Evolutionary conservation across 140 eudicot species (phyloP), one percentile per base, ranked within the genome.

Genomic region (Stevia rebaudiana): DNA sequence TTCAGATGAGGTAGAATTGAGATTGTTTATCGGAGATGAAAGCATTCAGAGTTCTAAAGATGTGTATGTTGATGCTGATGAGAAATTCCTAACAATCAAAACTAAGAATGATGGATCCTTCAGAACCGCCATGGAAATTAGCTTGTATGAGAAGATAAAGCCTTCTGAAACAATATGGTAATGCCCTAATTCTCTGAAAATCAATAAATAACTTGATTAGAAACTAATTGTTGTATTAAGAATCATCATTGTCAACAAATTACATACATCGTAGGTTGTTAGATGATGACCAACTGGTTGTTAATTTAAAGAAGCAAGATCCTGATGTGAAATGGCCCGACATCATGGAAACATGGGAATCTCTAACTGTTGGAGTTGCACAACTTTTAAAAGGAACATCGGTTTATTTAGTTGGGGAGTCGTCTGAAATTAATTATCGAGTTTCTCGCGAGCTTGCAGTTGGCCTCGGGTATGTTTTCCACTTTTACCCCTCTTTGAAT

Each of bases 131-230:
- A 75, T 92, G 84, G 96, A 88, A 63, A 80, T 91, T 10, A 64
- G 68, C 54, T 85, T 92, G 33, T 92, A 85, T 71, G 95, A 80
- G 7, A 88, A 74, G 81, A 92, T 92, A 71, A 92, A 92, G 69
- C 96, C 98, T 49, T 84, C 89, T 22, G 98, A 92, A 74, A 92
- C 97, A 51, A 92, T 92, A 77, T 92, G 98, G 98, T 92, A 24
- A 24, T 28, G 36, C 61, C 39, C 63, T 25, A 1, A 49, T 24
- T 19, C 28, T 69, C 18, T 57, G 24, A 41, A 57, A 47, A 37
- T 60, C 22, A 3, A 19, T 18, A 57, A 47, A 37, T 60, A 16
- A 3, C 15, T 18, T 28, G 33, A 28, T 28, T 28, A 4, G 4
- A 28, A 28, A 28, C 33, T 1, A 28, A 28, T 4, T 4, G 7